Evolutionary conservation across 2,329 filamentous ascomycete species (phyloP).

Genomic region (Paraphoma sp.): DNA sequence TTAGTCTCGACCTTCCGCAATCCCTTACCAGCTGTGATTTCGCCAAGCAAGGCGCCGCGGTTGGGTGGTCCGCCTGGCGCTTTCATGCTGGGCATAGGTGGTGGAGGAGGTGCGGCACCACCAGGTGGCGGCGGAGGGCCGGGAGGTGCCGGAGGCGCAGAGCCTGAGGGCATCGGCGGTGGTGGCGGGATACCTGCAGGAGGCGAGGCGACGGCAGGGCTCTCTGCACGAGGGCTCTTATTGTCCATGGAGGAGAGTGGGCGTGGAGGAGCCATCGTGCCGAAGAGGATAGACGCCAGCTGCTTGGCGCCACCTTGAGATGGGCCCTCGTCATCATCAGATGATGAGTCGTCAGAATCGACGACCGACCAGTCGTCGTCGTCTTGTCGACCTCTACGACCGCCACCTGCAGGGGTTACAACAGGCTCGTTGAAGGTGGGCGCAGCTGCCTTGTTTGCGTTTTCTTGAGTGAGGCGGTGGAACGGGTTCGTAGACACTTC

Average conservation of each 20-base stretch:
- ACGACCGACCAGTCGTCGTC: constrained; percentile 84
- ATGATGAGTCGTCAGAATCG: constrained; percentile 77
- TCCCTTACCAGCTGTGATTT: constrained; percentile 81
- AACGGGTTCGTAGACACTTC: constrained; percentile 85
- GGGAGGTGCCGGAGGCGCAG: constrained; percentile 55
- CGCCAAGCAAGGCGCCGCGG: constrained; percentile 71
- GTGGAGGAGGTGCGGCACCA: constrained; percentile 42
- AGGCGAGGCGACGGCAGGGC: constrained; percentile 50
- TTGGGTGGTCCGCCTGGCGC: constrained; percentile 37
- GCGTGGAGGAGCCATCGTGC: constrained; percentile 93
- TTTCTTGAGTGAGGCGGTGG: constrained; percentile 79
- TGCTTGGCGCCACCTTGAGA: constrained; percentile 86
- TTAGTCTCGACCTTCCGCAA: constrained; percentile 90
- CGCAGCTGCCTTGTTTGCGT: constrained; percentile 55
- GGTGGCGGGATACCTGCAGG: constrained; percentile 57
- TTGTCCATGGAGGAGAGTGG: constrained; percentile 84
- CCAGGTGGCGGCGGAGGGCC: constrained; percentile 56
- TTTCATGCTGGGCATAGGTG: constrained; percentile 53
- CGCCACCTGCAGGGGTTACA: constrained; percentile 51
- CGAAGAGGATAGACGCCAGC: constrained; percentile 92
- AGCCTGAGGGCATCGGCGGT: constrained; percentile 56
- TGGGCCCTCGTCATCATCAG: constrained; percentile 75
- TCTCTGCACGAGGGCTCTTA: constrained; percentile 58
- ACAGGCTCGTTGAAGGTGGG: constrained; percentile 53
- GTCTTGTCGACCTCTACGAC: constrained; percentile 63